Evolutionary conservation across 2,329 filamentous ascomycete species (phyloP), one percentile per base, ranked within the genome.

Genomic region (Talaromyces albobiverticillius): DNA sequence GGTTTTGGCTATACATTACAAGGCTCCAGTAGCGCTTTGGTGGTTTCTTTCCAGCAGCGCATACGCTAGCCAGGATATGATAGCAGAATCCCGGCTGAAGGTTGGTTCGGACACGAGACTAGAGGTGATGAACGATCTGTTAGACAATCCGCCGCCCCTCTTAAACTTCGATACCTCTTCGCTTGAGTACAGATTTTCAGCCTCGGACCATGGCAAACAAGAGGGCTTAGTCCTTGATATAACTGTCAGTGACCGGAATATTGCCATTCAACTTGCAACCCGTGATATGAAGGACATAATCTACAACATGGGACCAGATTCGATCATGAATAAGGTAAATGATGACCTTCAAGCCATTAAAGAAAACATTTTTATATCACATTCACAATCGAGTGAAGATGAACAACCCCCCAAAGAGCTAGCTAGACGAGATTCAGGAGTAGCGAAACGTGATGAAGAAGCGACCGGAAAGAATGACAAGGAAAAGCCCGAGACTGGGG

Each of bases 1-100:
- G 9, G 40, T 46, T 4, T 26, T 54, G 26, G 52, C 52, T 6
- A 43, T 57, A 1, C 51, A 53, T 29, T 42, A 38, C 36, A 31
- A 43, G 20, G 23, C 8, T 8, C 41, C 52, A 10, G 16, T 23
- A 13, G 56, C 48, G 6, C 51, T 57, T 36, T 57, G 53, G 48
- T 57, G 56, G 53, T 42, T 57, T 32, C 52, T 57, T 41, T 57
- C 56, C 26, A 52, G 48, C 40, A 52, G 56, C 2, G 38, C 43
- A 1, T 55, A 57, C 40, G 20, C 43, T 20, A 42, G 23, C 14
- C 40, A 46, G 23, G 51, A 43, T 1, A n/a, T 54, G 22, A 58
- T 58, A n/a, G n/a, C 18, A 40, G 47, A 40, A n/a, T n/a, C n/a
- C n/a, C n/a, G n/a, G n/a, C n/a, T n/a, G n/a, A n/a, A n/a, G n/a